Evolutionary conservation across 2,329 filamentous ascomycete genomes (phyloP), one percentile per base, ranked within the genome.

Genomic region (Cordyceps militaris): DNA sequence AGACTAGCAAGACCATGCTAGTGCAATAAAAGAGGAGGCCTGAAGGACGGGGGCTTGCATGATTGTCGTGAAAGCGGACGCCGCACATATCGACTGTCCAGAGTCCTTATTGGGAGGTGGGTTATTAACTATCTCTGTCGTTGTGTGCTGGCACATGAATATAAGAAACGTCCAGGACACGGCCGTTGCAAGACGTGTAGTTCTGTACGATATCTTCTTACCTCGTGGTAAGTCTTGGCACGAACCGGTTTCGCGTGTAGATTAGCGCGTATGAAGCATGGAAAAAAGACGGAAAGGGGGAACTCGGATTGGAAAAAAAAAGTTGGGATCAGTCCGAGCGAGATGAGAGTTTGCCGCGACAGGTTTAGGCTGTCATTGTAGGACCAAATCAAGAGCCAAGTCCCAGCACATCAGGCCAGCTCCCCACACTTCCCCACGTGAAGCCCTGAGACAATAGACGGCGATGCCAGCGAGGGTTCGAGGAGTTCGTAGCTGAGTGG

Each of bases 401-500:
- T 14, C 14, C 14, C 34, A 52, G 23, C 19, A 42, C 42, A 51
- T 57, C 38, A 57, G 43, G 48, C 30, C 40, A 52, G 36, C 36
- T 38, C 48, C 40, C 56, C 56, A 50, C 56, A 57, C 23, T 52
- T 38, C 28, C 48, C 56, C 56, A 58, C 56, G 42, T 46, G 48
- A 58, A 40, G 55, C 34, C 54, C 54, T 50, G 42, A 46, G 56
- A 21, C 38, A 47, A 47, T 14, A 21, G 40, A 47, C 21, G 38
- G 43, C n/a, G 40, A 38, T 52, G 38, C 43, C 40, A 32, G 34
- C 48, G 23, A 30, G 24, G 26, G n/a, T 23, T n/a, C 34, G 34
- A 38, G 34, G 1, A 38, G 32, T 56, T 49, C 32, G 32, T 32
- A 47, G 11, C 16, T 28, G 14, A 11, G n/a, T 26, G 32, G 24